Evolutionary conservation across 2,329 filamentous ascomycete species (phyloP), one percentile per base, ranked within the genome.

Genomic region (Cryoendolithus antarcticus): DNA sequence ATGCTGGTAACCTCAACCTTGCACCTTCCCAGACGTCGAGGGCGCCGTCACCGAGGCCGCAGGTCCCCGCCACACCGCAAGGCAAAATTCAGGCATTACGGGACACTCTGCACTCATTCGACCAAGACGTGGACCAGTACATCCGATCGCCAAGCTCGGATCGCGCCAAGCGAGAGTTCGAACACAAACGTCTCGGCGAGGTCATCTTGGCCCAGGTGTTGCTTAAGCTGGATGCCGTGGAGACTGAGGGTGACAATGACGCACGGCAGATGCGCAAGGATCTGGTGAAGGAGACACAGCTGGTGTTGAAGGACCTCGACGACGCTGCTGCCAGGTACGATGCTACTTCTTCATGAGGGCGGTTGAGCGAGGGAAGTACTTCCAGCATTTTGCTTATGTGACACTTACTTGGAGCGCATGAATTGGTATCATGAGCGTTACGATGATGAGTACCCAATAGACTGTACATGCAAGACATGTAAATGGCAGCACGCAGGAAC

Each of bases 161-260:
- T 37, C 54, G 63, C 30, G 77, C 79, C 58, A 85, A 82, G 66
- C 67, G 74, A 36, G 71, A 73, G 9, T 82, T 86, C 28, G 81
- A 88, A 53, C 80, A 89, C 57, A 77, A 80, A 56, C 79, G 74
- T 55, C 59, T 91, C 11, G 78, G 75, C 3, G 84, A 91, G 65
- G 83, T 79, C 4, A 72, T 86, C 30, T 67, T 91, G 67, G 75
- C 80, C 45, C 80, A 86, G 50, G 75, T 86, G 2, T 54, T 89
- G 30, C 62, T 91, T 47, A 89, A 88, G 62, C 60, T 86, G 30
- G 84, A 91, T 56, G 77, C 72, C 13, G 75, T 89, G 2, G 82
- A 89, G 49, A 79, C 78, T 0, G 78, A 80, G 35, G 82, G 81
- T 4, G 75, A 83, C 47, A 58, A 65, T 7, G 75, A 79, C 9